Conservation (phyloP, 306 rosid genomes). For the Prunus mira region DNA sequence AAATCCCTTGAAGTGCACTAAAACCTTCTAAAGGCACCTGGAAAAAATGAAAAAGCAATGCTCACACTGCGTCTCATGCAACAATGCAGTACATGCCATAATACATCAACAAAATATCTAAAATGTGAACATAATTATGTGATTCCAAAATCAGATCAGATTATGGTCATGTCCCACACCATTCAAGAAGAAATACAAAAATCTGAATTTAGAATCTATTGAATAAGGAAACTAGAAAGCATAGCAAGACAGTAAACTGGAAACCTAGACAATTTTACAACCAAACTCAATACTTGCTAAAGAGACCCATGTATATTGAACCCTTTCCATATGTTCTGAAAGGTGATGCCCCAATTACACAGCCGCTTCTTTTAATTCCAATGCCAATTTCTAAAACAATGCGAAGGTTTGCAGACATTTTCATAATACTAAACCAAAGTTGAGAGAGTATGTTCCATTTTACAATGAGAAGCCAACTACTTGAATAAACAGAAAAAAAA, state of each 20-base stretch:
- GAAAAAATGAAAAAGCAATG: conserved; percentile 23
- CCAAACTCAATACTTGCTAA: too few relatives aligned
- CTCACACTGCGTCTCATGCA: not conserved
- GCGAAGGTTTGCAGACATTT: not conserved
- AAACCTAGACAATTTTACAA: not conserved
- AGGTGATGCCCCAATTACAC: not conserved
- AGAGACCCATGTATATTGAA: not conserved
- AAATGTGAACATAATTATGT: not conserved
- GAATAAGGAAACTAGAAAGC: not conserved
- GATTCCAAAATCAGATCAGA: not conserved
- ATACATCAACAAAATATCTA: not conserved
- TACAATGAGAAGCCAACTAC: not conserved
- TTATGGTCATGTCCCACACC: not conserved
- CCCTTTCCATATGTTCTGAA: not conserved
- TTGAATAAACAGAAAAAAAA: too few relatives aligned
- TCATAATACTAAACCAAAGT: not conserved
- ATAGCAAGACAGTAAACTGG: not conserved
- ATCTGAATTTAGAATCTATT: not conserved
- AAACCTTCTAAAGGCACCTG: conserved; percentile 99
- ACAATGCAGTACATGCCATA: not conserved
- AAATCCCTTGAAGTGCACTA: conserved; percentile 98
- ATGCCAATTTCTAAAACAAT: not conserved
- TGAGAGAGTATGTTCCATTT: too few relatives aligned
- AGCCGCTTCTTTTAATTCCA: not conserved
- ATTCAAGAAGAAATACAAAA: not conserved